These are phyloP conservation scores for Arctostaphylos glauca DNA, from an alignment of 148 eudicot species.

Conservation along the genomic window DNA sequence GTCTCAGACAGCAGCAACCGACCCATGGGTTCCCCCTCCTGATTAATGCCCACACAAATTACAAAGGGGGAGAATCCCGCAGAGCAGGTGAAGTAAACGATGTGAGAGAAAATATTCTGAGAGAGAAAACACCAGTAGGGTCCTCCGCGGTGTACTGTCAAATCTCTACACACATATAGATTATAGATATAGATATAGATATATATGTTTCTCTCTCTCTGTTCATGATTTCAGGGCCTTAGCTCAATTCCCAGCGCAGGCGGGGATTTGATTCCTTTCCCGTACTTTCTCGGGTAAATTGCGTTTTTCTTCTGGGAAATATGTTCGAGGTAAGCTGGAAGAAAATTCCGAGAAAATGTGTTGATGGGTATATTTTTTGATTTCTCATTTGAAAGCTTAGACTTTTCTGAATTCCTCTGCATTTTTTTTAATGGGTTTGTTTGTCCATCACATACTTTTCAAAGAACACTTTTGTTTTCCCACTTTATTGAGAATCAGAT, in stretches of 20 bases:
- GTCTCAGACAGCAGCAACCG: not conserved
- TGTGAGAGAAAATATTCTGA: conserved; percentile 16
- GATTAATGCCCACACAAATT: not conserved
- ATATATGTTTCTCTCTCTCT: conserved; percentile 1
- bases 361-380: conserved; percentile 11
- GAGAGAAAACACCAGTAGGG: not conserved
- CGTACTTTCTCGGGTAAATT: conserved; percentile 3
- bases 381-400: not conserved
- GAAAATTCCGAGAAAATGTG: conserved; percentile 1
- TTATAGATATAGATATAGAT: no score
- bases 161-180: conserved; percentile 5
- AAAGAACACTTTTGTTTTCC: not conserved
- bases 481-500: conserved; percentile 11
- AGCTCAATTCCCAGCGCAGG: not conserved
- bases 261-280: conserved; percentile 19
- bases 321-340: conserved; percentile 17
- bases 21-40: not conserved
- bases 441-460: conserved; percentile 13
- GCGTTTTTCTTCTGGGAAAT: not conserved
- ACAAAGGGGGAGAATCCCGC: conserved; percentile 23
- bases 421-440: not conserved
- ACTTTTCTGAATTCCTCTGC: not conserved
- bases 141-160: conserved; percentile 19
- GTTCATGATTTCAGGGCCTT: conserved; percentile 21
- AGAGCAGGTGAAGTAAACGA: conserved; percentile 29